These are phyloP conservation scores for Porcisia hertigi DNA, from an alignment of 208 protist species.

Conservation along the genomic window DNA sequence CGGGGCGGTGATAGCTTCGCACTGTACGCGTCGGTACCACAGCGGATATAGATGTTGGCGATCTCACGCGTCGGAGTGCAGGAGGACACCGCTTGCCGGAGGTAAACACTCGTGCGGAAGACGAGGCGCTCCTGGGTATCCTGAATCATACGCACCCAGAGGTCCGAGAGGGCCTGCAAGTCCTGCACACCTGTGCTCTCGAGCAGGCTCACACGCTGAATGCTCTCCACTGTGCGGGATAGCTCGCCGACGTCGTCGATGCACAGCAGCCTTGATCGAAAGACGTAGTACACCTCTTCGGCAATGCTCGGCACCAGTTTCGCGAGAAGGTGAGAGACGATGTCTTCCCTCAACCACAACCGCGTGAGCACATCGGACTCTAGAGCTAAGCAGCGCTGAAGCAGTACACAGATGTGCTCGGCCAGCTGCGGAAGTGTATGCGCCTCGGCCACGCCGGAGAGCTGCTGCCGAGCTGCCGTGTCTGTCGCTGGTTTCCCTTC, in stretches of 20 bases:
- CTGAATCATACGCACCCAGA: slow-evolving; percentile 82
- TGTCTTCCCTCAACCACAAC: slow-evolving; percentile 83
- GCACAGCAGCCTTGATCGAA: slow-evolving; percentile 77
- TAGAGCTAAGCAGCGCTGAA: slow-evolving; percentile 53
- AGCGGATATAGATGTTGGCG: slow-evolving; percentile 44
- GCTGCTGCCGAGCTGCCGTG: slow-evolving; percentile 11
- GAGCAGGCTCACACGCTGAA: slow-evolving; percentile 54
- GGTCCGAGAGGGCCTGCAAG: slow-evolving; percentile 37
- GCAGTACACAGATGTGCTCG: slow-evolving; percentile 49
- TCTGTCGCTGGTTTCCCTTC: neutral
- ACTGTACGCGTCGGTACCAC: slow-evolving; percentile 19
- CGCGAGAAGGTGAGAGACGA: slow-evolving; percentile 51
- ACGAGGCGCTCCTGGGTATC: slow-evolving; percentile 86
- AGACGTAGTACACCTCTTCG: slow-evolving; percentile 79
- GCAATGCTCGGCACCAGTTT: slow-evolving; percentile 59
- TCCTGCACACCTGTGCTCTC: slow-evolving; percentile 40
- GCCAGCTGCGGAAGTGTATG: slow-evolving; percentile 58
- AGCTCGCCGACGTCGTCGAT: slow-evolving; percentile 80
- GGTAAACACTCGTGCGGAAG: slow-evolving; percentile 79
- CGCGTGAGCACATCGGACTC: slow-evolving; percentile 62
- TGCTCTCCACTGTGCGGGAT: slow-evolving; percentile 61
- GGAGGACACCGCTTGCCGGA: slow-evolving; percentile 59
- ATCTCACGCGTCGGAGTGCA: slow-evolving; percentile 42
- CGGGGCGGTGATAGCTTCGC: neutral
- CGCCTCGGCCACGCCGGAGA: slow-evolving; percentile 19